phyloP scores from a whole-genome alignment of 1,284 basidiomycete genomes.

The Gomphus sp. region DNA sequence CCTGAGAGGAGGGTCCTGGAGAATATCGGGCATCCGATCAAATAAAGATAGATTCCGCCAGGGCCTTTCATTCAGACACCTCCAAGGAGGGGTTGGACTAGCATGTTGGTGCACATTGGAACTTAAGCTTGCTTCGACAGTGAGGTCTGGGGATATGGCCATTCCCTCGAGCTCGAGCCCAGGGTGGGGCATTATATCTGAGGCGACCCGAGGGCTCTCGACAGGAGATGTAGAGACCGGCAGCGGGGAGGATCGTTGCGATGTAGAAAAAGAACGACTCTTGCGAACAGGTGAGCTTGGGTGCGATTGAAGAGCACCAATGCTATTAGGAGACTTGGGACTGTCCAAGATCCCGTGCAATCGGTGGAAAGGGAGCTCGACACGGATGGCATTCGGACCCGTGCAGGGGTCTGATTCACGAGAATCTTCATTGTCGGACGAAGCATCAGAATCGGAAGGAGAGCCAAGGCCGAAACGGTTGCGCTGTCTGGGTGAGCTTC shows the following conservation, averaged over 20 bases:
- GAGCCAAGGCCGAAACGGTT: conserved; percentile 6
- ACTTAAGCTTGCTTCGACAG: neutral
- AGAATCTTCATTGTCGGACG: neutral
- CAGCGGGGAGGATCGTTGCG: neutral
- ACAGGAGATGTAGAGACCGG: neutral
- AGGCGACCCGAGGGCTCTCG: neutral
- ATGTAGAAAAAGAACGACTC: neutral
- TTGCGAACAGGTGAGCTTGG: neutral
- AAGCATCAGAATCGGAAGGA: neutral
- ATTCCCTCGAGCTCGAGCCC: neutral
- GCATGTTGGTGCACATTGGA: neutral
- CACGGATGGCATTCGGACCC: neutral
- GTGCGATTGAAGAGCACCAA: neutral
- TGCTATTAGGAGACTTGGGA: neutral
- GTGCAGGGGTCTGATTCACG: neutral
- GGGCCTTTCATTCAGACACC: neutral
- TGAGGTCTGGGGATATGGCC: neutral
- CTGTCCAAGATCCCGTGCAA: neutral
- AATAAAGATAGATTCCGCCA: neutral
- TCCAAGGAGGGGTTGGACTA: neutral
- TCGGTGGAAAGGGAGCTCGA: neutral
- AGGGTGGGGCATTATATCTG: neutral
- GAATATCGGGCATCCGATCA: neutral
- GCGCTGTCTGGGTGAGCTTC: neutral
- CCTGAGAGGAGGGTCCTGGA: neutral